Percentiles rank a stretch among this genome's conserved stretches.
Evolutionary conservation across 225 moss, liverwort and hornwort genomes (phyloP).

Genomic region (Sphagnum contortum): DNA sequence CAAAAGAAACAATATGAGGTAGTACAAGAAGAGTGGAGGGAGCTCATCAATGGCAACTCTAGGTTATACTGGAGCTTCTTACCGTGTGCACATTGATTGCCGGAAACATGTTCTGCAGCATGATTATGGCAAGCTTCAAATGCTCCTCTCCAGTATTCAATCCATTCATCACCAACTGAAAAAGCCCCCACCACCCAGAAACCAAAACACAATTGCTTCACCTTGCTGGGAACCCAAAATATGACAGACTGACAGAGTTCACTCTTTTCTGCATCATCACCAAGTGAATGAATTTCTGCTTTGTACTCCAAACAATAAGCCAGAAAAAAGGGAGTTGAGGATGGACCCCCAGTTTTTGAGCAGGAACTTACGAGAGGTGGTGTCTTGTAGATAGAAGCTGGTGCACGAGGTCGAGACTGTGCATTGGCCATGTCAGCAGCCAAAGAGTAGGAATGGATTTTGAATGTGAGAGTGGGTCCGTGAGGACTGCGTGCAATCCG

Average conservation of each 20-base stretch:
- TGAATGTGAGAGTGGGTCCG: conserved; percentile 92
- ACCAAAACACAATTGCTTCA: no score
- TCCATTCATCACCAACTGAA: conserved; percentile 93
- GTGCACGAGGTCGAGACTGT: conserved; percentile 78
- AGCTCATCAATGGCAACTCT: no score
- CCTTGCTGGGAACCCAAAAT: no score
- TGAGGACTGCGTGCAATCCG: conserved; percentile 77
- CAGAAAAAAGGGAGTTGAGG: no score
- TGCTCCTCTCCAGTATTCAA: conserved; percentile 78
- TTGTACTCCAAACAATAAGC: no score
- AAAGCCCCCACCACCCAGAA: not conserved
- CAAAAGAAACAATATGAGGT: no score
- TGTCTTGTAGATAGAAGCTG: conserved; percentile 68
- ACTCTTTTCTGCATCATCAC: no score
- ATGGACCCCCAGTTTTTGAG: no score
- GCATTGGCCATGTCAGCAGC: conserved; percentile 74
- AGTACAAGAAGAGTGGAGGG: no score
- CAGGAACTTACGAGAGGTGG: conserved; percentile 52
- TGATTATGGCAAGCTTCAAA: conserved; percentile 73
- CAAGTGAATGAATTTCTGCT: no score
- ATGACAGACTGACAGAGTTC: no score
- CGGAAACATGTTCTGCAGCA: conserved; percentile 96
- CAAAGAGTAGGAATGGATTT: conserved; percentile 76
- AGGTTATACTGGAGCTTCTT: conserved; percentile 7
- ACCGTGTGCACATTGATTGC: conserved; percentile 83